Evolutionary conservation across 192 early-diverging fungal species (phyloP).

Genomic region (Coemansia sp.): DNA sequence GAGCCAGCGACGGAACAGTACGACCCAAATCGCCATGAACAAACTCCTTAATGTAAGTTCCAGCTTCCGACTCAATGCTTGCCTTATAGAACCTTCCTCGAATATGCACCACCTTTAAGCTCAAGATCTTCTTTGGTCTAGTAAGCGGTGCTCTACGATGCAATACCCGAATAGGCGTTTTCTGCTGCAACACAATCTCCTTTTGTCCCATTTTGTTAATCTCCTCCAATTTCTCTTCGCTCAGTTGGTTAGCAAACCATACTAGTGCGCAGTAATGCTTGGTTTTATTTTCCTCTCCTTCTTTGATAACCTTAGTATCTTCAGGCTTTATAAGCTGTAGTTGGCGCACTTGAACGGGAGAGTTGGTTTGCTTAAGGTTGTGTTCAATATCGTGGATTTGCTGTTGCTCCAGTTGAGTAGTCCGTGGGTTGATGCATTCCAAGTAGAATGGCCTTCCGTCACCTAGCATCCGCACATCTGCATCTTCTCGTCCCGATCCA

Average conservation of each 20-base stretch:
- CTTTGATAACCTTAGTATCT: conserved; percentile 64
- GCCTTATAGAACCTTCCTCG: conserved; percentile 60
- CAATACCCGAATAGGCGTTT: conserved; percentile 70
- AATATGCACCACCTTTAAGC: conserved; percentile 50
- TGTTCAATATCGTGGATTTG: conserved; percentile 53
- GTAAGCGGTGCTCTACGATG: conserved; percentile 66
- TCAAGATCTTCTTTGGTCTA: conserved; percentile 57
- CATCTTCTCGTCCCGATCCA: conserved; percentile 87
- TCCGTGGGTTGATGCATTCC: conserved; percentile 78
- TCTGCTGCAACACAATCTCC: conserved; percentile 60
- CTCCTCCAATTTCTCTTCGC: conserved; percentile 52
- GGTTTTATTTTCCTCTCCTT: conserved; percentile 71
- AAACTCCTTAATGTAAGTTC: conserved; percentile 92
- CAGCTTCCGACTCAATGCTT: conserved; percentile 78
- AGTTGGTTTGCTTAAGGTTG: conserved; percentile 37
- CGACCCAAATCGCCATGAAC: conserved; percentile 90
- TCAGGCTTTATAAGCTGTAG: conserved; percentile 52
- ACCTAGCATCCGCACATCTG: conserved; percentile 93
- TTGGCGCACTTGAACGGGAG: conserved; percentile 57
- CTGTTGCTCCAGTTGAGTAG: conserved; percentile 25
- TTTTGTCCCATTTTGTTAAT: conserved; percentile 54
- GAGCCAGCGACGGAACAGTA: conserved; percentile 68
- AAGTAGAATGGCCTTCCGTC: conserved; percentile 89
- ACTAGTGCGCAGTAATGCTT: conserved; percentile 71
- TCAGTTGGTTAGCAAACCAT: conserved; percentile 62